These are phyloP conservation scores for Oehlia diaphana DNA, from an alignment of 192 early-diverging fungal genomes.

Conservation along the genomic window DNA sequence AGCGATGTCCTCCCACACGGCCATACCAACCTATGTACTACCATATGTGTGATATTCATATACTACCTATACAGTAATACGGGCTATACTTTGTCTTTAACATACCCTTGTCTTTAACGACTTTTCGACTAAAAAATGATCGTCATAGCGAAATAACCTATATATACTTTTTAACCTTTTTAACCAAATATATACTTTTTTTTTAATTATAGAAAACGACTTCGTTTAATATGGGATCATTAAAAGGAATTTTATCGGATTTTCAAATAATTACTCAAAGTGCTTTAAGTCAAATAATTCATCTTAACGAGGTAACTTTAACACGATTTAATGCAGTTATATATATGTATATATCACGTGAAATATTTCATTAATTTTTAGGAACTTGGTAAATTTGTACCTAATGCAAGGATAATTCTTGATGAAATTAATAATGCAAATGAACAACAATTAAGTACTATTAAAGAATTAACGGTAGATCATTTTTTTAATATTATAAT, in stretches of 20 bases:
- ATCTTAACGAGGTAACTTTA: not conserved
- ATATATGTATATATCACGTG: not conserved
- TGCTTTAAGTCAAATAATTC: not conserved
- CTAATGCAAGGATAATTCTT: not conserved
- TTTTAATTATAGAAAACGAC: not conserved
- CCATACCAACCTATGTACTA: no score
- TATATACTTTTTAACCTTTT: no score
- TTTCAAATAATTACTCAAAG: not conserved
- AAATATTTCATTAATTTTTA: not conserved
- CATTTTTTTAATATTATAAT: not conserved
- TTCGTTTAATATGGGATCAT: not conserved
- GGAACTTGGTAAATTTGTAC: not conserved
- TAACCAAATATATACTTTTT: no score
- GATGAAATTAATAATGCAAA: not conserved
- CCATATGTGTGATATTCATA: no score
- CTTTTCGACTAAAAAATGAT: no score
- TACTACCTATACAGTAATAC: no score
- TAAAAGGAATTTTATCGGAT: conserved; percentile 17
- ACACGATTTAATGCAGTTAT: no score
- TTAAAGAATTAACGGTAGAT: not conserved
- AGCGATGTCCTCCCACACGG: no score
- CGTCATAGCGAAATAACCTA: no score
- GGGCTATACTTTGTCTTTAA: no score
- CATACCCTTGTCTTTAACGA: no score
- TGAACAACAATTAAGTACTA: not conserved